Percentiles rank a stretch among this genome's conserved stretches.
phyloP scores from a whole-genome alignment of 1,139 yeast species.

The Komagataea norvegica region DNA sequence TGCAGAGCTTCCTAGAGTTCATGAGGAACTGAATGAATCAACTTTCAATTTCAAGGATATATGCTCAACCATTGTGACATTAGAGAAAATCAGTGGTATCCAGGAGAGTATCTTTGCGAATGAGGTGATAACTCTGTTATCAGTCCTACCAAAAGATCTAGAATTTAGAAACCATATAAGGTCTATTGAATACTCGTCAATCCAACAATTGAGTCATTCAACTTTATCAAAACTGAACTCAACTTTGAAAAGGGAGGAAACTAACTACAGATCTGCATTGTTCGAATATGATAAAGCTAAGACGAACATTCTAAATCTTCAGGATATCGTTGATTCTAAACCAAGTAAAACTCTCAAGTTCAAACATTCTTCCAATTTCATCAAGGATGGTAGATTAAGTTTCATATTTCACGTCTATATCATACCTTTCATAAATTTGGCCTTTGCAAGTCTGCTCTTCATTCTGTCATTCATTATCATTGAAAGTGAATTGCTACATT shows the following conservation, averaged over 20 bases:
- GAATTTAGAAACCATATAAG: conserved; percentile 23
- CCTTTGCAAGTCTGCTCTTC: conserved; percentile 37
- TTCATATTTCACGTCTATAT: conserved; percentile 39
- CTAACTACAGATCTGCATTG: conserved; percentile 32
- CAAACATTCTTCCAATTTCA: conserved; percentile 22
- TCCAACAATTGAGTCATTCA: conserved; percentile 19
- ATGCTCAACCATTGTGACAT: conserved; percentile 52
- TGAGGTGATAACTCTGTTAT: conserved; percentile 35
- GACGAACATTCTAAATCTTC: conserved; percentile 35
- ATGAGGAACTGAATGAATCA: conserved; percentile 64
- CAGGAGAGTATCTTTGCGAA: conserved; percentile 29
- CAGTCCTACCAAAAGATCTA: conserved; percentile 22
- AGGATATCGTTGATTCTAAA: conserved; percentile 37
- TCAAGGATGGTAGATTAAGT: conserved; percentile 34
- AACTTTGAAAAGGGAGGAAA: conserved; percentile 22
- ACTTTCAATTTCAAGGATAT: conserved; percentile 60
- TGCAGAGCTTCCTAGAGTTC: conserved; percentile 49
- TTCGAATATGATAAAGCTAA: conserved; percentile 40
- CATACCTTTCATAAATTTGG: conserved; percentile 43
- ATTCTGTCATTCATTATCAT: conserved; percentile 50
- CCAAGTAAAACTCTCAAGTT: conserved; percentile 33
- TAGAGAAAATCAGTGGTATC: conserved; percentile 28
- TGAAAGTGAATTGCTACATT: conserved; percentile 73
- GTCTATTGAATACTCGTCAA: conserved; percentile 20
- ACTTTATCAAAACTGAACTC: conserved; percentile 22